Base-by-base conservation (phyloP, 140 eudicot species). In the Anethum foeniculum region DNA sequence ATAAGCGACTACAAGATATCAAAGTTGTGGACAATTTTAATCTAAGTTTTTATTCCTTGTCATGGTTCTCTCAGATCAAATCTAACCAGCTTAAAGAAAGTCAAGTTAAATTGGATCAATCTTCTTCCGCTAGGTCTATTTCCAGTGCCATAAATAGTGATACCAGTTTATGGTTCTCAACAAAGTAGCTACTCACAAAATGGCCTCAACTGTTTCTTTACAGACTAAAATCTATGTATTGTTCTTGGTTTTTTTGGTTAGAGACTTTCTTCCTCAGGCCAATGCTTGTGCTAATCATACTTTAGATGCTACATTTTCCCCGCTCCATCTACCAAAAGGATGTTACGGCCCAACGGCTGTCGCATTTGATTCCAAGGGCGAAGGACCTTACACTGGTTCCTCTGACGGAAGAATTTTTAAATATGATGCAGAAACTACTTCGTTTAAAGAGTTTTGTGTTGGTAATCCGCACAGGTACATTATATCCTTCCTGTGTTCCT, bases 311-410 rank as follows among this genome's bases (percentile, higher is more conserved):
- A 64, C 71, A 64, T 64, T 64, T 27, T n/a, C 71, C 71, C 71
- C 27, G 71, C 71, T 64, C 38, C 71, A 64, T 28, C 71, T 64
- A 27, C 71, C 71, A 64, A 28, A 64, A 7, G 71, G 71, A 23
- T 64, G 71, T 1, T 64, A 9, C 12, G 71, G 71, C 28, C 71
- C 71, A n/a, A 10, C 71, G 1, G 5, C 39, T 13, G 34, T 64
- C 3, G 71, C 71, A 9, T 64, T 64, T 64, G 71, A 64, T 64
- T 28, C 71, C 34, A 64, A 64, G 71, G 71, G 71, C 39, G 71
- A 30, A 64, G 71, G 71, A 3, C 71, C 71, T 27, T 64, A 64
- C 71, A 64, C 71, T 10, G 71, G 71, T 27, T 64, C 71, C 16
- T 28, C 71, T 7, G 71, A 64, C 11, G 39, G 71, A 9, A 64